These are phyloP conservation scores for Podaxis sp. DNA, from an alignment of 768 basidiomycete genomes.

Conservation along the genomic window DNA sequence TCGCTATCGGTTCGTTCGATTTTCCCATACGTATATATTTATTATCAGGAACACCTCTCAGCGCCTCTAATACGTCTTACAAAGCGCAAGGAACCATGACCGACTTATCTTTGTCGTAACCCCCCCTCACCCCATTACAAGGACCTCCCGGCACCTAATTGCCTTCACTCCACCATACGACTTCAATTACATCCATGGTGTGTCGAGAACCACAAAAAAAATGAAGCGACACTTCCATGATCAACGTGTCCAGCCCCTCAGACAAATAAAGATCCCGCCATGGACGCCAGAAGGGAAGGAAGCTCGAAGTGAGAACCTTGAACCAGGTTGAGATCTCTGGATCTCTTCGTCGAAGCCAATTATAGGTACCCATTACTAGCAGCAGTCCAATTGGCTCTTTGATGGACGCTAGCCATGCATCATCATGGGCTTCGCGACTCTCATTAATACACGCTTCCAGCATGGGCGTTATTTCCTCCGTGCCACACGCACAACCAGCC, in stretches of 20 bases:
- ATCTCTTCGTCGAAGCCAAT: neutral
- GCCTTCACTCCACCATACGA: neutral
- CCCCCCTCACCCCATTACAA: neutral
- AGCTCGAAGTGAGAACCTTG: constrained; percentile 11
- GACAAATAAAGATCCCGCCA: neutral
- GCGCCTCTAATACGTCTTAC: neutral
- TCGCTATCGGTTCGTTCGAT: neutral
- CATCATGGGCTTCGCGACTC: neutral
- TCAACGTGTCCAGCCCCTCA: neutral
- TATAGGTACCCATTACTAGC: neutral
- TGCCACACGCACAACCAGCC: neutral
- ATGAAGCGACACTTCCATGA: neutral
- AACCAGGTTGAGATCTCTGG: constrained; percentile 5
- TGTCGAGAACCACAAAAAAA: neutral
- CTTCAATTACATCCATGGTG: neutral
- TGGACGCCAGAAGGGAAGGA: constrained; percentile 1
- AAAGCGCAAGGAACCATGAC: neutral
- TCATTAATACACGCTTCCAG: neutral
- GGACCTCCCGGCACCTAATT: neutral
- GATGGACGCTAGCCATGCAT: neutral
- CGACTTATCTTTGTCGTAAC: neutral
- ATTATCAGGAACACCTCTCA: neutral
- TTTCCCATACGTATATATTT: neutral
- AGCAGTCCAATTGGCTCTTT: neutral
- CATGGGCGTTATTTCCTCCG: constrained; percentile 5